Evolutionary conservation across 2,329 filamentous ascomycete genomes (phyloP).

Genomic region (Aureobasidium leucospermi): DNA sequence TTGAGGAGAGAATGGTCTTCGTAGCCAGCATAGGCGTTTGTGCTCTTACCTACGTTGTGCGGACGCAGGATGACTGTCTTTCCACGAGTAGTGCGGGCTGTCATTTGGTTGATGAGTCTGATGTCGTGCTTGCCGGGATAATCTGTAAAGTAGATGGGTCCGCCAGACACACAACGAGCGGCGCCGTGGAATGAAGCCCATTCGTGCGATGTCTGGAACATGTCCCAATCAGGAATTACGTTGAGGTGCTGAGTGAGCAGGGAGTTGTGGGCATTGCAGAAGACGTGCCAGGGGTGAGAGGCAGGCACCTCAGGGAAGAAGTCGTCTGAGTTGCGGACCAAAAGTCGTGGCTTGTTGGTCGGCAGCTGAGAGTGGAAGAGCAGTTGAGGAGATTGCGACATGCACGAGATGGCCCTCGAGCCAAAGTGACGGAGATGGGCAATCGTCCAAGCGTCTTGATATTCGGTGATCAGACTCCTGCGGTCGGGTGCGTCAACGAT

Average conservation of each 20-base stretch:
- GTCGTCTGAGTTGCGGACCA: slow-evolving; percentile 81
- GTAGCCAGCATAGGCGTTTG: slow-evolving; percentile 68
- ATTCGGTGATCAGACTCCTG: slow-evolving; percentile 63
- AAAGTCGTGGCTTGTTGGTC: slow-evolving; percentile 62
- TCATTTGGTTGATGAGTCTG: slow-evolving; percentile 71
- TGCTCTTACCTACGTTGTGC: slow-evolving; percentile 62
- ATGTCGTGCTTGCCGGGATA: slow-evolving; percentile 74
- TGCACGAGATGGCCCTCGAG: slow-evolving; percentile 78
- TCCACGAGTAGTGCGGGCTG: slow-evolving; percentile 64
- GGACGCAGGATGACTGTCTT: slow-evolving; percentile 77
- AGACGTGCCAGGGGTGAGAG: slow-evolving; percentile 91
- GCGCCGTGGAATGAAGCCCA: slow-evolving; percentile 84
- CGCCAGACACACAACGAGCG: slow-evolving; percentile 80
- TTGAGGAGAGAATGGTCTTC: slow-evolving; percentile 67
- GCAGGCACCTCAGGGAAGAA: slow-evolving; percentile 79
- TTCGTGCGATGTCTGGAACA: slow-evolving; percentile 61
- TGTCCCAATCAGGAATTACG: slow-evolving; percentile 75
- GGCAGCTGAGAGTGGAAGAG: slow-evolving; percentile 80
- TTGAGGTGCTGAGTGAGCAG: slow-evolving; percentile 80
- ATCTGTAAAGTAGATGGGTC: slow-evolving; percentile 92
- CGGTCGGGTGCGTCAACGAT: slow-evolving; percentile 62
- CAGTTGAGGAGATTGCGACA: slow-evolving; percentile 82
- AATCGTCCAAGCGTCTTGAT: slow-evolving; percentile 81
- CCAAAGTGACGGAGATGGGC: slow-evolving; percentile 71
- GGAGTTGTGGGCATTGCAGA: slow-evolving; percentile 84